These are phyloP conservation scores for Fusarium albidum DNA, from an alignment of 2,329 filamentous ascomycete species.

Conservation along the genomic window DNA sequence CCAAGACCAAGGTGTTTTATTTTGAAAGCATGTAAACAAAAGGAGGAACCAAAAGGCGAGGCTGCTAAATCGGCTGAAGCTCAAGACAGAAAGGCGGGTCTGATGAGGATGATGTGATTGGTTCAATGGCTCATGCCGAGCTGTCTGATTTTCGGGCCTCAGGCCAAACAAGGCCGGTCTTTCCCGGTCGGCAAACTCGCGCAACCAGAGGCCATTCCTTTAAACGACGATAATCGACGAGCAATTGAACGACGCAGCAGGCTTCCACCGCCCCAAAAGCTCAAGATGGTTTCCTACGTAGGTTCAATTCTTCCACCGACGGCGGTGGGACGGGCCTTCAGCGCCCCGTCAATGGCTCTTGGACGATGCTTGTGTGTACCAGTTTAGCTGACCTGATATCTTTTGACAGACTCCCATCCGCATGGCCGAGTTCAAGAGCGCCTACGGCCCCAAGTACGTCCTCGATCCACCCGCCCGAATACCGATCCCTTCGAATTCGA, in stretches of 20 bases:
- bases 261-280: slow-evolving; percentile 41
- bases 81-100: slow-evolving; percentile 36
- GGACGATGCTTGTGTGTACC: not conserved
- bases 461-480: not conserved
- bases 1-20: no score
- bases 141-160: slow-evolving; percentile 40
- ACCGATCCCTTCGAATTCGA: slow-evolving; percentile 4
- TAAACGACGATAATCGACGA: slow-evolving; percentile 42
- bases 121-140: slow-evolving; percentile 14
- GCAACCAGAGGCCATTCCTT: slow-evolving; percentile 40
- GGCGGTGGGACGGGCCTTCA: not conserved
- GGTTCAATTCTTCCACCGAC: slow-evolving; percentile 21
- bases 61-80: slow-evolving; percentile 26
- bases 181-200: slow-evolving; percentile 48
- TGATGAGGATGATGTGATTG: not conserved
- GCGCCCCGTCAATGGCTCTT: slow-evolving; percentile 16
- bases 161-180: slow-evolving; percentile 46
- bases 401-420: slow-evolving; percentile 54
- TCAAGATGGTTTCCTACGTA: slow-evolving; percentile 54
- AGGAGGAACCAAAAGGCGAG: slow-evolving; percentile 17
- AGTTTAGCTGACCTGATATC: slow-evolving; percentile 43
- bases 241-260: slow-evolving; percentile 48
- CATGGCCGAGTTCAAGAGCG: slow-evolving; percentile 64
- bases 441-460: slow-evolving; percentile 71
- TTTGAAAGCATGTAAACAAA: not conserved